Percentiles rank a stretch among this genome's conserved stretches.
Evolutionary conservation across 495 filamentous ascomycete genomes (phyloP).

Genomic region (Saxispiralis lemnorum): DNA sequence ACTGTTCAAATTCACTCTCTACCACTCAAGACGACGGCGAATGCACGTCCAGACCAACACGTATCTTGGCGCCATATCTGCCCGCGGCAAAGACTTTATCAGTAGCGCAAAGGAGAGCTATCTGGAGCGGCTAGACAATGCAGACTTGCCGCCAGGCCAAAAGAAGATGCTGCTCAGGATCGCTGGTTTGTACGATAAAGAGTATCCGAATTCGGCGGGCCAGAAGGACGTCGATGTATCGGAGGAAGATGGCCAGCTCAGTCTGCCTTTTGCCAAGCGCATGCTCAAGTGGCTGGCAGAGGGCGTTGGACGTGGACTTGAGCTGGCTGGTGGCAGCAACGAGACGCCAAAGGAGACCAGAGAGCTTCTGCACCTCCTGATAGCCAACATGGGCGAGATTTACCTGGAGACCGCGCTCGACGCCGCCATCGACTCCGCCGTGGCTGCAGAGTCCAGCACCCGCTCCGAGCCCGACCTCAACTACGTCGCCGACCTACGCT

Average conservation of each 20-base stretch:
- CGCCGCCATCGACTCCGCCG: conserved; percentile 53
- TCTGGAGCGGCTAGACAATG: conserved; percentile 65
- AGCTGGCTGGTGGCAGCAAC: conserved; percentile 55
- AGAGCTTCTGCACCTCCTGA: conserved; percentile 66
- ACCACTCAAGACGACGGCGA: conserved; percentile 73
- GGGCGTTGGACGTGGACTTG: conserved; percentile 78
- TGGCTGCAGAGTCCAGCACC: conserved; percentile 52
- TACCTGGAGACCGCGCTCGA: conserved; percentile 91
- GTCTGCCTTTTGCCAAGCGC: conserved; percentile 69
- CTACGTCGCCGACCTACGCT: conserved; percentile 60
- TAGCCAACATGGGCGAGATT: conserved; percentile 77
- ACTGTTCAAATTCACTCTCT: conserved; percentile 86
- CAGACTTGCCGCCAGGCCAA: conserved; percentile 66
- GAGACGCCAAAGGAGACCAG: conserved; percentile 91
- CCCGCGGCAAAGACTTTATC: conserved; percentile 66
- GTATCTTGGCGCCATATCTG: conserved; percentile 78
- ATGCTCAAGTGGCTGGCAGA: conserved; percentile 98
- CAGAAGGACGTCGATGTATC: conserved; percentile 56
- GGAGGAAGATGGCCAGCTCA: conserved; percentile 72
- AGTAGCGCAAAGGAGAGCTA: conserved; percentile 70
- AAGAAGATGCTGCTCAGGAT: conserved; percentile 72
- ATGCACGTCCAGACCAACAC: conserved; percentile 42
- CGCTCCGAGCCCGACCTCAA: conserved; percentile 77
- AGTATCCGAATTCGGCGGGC: conserved; percentile 17
- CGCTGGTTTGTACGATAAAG: conserved; percentile 45